Evolutionary conservation across 1,284 basidiomycete genomes (phyloP), one percentile per base, ranked within the genome.

Genomic region (Heterobasidion irregulare): DNA sequence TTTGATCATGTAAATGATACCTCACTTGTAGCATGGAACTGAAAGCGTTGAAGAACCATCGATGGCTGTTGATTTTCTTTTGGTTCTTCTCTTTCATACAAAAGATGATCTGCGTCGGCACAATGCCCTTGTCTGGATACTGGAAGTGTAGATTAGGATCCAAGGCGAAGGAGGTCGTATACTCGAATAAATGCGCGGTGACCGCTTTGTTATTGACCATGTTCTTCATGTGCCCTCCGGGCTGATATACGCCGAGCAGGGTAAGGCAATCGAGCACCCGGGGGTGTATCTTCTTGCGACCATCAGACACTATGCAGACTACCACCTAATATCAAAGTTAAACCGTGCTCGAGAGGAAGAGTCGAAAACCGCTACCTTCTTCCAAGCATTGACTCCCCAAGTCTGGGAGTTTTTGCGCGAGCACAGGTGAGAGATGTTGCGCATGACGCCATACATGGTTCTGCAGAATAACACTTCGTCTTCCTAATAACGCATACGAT

Each of bases 381-480:
- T 96, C 95, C 95, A 98, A 0, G 94, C 94, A 0, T 97, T 92
- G 67, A 92, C 89, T 1, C 94, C 94, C 95, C 95, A 98, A 1
- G 89, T 97, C 76, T 92, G 93, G 62, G 86, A 89, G 54, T 90
- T 72, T 47, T 88, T 86, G 18, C 92, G 76, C 61, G 86, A 88
- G 68, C 90, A 94, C 58, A 95, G 69, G 66, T 92, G 87, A 12
- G 82, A 83, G 53, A 92, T 78, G 64, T 94, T 94, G 75, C 87
- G 92, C 74, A 96, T 92, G 12, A 96, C 88, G 56, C 93, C 93
- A 63, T 94, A 86, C 91, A 96, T 94, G 0, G 93, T 92, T 47
- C 92, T 73, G 63, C 84, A 89, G 70, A 95, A 89, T 7, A 89
- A 73, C 57, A 79, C 73, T 64, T 89, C 86, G 64, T 88, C 86